Percentiles rank a stretch among this genome's conserved stretches.
Evolutionary conservation across 2,329 filamentous ascomycete species (phyloP).

Genomic region (Corinectria fuckeliana): DNA sequence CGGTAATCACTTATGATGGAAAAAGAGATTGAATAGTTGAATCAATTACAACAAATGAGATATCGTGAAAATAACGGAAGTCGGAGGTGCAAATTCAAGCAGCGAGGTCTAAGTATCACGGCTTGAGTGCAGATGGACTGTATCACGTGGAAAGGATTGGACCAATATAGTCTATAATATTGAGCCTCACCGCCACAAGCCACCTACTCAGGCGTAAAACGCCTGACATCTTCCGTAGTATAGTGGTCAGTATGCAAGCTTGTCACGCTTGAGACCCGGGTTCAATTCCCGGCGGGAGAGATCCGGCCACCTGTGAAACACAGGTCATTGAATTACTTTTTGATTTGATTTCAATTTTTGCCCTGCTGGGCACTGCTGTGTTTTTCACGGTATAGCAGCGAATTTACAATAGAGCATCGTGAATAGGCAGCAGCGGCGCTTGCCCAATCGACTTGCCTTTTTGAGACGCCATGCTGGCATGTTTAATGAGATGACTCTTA

Average conservation of each 20-base stretch:
- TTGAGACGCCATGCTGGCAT: background rate
- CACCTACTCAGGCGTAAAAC: constrained; percentile 15
- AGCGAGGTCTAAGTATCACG: background rate
- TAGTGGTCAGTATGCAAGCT: constrained; percentile 22
- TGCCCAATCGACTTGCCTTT: background rate
- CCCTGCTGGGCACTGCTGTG: background rate
- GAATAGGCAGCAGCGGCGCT: background rate
- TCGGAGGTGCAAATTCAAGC: no score
- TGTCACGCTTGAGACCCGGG: constrained; percentile 20
- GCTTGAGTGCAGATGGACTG: background rate
- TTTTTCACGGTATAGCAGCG: background rate
- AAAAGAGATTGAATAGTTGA: no score
- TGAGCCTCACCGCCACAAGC: background rate
- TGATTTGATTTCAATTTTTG: background rate
- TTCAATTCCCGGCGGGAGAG: constrained; percentile 21
- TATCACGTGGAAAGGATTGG: background rate
- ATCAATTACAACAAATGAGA: no score
- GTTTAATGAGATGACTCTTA: background rate
- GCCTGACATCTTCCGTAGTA: constrained; percentile 22
- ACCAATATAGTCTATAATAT: background rate
- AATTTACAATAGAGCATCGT: background rate
- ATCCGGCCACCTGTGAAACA: constrained; percentile 14
- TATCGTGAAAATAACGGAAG: background rate
- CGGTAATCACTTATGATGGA: no score
- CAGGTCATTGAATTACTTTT: constrained; percentile 1